Evolutionary conservation across 2,329 filamentous ascomycete species (phyloP), one percentile per base, ranked within the genome.

Genomic region (Coniochaeta sp.): DNA sequence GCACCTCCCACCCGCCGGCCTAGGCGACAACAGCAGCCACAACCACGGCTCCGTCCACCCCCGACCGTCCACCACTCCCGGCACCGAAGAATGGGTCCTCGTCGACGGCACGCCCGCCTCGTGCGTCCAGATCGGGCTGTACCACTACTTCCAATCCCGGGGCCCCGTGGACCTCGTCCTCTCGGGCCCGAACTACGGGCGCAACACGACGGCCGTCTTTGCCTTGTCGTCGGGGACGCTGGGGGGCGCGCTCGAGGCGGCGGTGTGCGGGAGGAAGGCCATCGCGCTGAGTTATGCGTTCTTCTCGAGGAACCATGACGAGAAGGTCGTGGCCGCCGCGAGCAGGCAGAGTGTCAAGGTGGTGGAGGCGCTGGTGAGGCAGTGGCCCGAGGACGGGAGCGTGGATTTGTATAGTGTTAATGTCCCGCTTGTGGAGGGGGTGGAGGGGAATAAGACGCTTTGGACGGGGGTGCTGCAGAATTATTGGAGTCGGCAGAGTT

Each of bases 251-350:
- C 73, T 92, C 62, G 88, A 92, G 71, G 88, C 83, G 6, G 87
- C 88, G 1, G 78, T 87, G 1, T 91, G 86, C 62, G 78, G 78
- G 33, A 76, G 75, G 55, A 83, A 77, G 60, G 78, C 89, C 12
- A 87, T 99, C 57, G 94, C 94, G 0, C 71, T 99, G 35, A 90
- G 84, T 48, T 99, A 90, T 66, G 94, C 92, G 18, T 97, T 96
- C 71, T 94, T 91, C 70, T 83, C 84, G 52, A 79, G 85, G 53
- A 88, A 89, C 65, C 91, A 96, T 67, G 88, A 96, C 60, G 85
- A 88, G 1, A 76, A 78, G 22, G 83, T 96, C 58, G 92, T 97
- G 53, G 79, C 82, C 28, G 88, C 82, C 48, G 91, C 90, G 3
- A 89, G 85, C 32, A 74, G 80, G 42, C 84, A 92, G 60, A 83